phyloP scores from a whole-genome alignment of 768 basidiomycete species.

The Boletus coccyginus region DNA sequence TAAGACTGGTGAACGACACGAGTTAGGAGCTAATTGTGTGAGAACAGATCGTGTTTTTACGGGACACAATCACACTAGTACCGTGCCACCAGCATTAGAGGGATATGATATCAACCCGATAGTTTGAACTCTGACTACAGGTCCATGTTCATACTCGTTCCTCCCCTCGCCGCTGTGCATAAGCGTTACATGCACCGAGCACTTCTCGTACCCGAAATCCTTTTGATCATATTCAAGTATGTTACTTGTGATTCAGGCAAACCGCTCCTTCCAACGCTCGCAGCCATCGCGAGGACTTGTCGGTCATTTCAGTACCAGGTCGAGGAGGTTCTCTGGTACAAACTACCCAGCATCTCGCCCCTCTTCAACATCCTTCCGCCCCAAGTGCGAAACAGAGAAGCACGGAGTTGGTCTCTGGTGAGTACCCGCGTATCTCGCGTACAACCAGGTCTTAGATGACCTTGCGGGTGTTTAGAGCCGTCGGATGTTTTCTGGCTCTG shows the following conservation, averaged over 20 bases:
- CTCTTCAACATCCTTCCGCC: slow-evolving; percentile 18
- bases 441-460: neutral
- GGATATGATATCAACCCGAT: neutral
- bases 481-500: slow-evolving; percentile 14
- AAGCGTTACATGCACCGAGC: slow-evolving; percentile 14
- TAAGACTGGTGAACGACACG: neutral
- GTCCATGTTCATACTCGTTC: slow-evolving; percentile 5
- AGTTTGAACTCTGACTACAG: neutral
- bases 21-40: neutral
- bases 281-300: slow-evolving; percentile 28
- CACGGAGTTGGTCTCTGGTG: slow-evolving; percentile 21
- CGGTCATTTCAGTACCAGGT: slow-evolving; percentile 16
- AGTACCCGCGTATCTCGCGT: neutral
- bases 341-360: slow-evolving; percentile 6
- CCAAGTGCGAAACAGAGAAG: slow-evolving; percentile 10
- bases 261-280: slow-evolving; percentile 17
- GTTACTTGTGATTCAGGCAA: slow-evolving; percentile 16
- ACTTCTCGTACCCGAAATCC: slow-evolving; percentile 21
- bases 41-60: neutral
- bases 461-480: slow-evolving; percentile 12
- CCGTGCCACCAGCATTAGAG: neutral
- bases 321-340: slow-evolving; percentile 25
- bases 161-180: neutral
- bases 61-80: neutral
- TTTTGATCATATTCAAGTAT: slow-evolving; percentile 20